These are phyloP conservation scores for Cytospora piceicola DNA, from an alignment of 2,329 filamentous ascomycete species.

Conservation along the genomic window DNA sequence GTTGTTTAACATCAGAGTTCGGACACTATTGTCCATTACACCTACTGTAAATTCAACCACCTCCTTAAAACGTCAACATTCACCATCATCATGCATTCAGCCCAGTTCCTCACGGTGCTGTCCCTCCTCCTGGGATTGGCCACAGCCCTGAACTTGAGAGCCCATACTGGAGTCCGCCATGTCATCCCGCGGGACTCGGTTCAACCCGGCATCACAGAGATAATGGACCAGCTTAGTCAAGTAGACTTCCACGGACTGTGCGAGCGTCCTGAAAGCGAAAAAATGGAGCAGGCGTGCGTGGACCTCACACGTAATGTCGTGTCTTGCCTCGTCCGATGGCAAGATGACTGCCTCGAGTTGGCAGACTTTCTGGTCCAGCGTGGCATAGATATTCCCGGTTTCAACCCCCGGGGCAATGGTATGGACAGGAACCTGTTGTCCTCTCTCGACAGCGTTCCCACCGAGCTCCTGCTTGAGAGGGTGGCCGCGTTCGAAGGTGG, in stretches of 20 bases:
- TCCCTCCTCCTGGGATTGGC: slow-evolving; percentile 6
- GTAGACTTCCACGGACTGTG: background rate
- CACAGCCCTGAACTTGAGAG: background rate
- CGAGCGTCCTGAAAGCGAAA: background rate
- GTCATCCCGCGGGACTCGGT: background rate
- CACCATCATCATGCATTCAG: slow-evolving; percentile 8
- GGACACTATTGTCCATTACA: no score
- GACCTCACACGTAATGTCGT: background rate
- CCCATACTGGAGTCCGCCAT: background rate
- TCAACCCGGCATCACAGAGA: background rate
- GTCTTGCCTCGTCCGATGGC: background rate
- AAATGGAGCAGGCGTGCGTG: background rate
- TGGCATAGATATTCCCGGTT: background rate
- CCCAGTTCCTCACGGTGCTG: slow-evolving; percentile 4
- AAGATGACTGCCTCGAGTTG: background rate
- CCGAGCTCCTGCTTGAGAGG: background rate
- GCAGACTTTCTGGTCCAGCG: background rate
- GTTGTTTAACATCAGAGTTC: no score
- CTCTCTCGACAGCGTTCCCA: background rate
- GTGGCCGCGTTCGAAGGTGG: no score
- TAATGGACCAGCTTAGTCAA: background rate
- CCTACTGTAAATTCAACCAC: no score
- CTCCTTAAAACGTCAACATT: no score
- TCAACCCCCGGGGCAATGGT: background rate
- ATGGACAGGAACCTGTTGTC: background rate